phyloP scores from a whole-genome alignment of 1,284 basidiomycete species.

The Neolentinus lepideus region DNA sequence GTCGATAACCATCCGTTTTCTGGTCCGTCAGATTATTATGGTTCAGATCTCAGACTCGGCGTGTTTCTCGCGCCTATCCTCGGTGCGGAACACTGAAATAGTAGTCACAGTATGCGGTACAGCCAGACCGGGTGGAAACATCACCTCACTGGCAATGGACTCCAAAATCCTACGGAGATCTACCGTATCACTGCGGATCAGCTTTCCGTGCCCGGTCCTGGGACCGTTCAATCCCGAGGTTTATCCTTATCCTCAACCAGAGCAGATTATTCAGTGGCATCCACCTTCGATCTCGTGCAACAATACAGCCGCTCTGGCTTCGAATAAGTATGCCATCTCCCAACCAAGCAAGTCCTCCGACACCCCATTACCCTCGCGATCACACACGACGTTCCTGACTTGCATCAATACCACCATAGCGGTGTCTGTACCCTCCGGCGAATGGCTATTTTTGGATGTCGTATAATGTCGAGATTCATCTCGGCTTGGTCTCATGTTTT shows the following conservation, averaged over 20 bases:
- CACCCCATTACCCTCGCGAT: slow-evolving; percentile 9
- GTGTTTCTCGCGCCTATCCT: not conserved
- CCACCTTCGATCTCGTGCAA: slow-evolving; percentile 20
- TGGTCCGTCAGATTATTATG: slow-evolving; percentile 17
- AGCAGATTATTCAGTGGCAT: slow-evolving; percentile 21
- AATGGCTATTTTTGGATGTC: too few species aligned
- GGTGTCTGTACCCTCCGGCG: slow-evolving; percentile 11
- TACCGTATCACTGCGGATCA: slow-evolving; percentile 18
- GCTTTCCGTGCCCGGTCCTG: slow-evolving; percentile 13
- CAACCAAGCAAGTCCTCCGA: slow-evolving; percentile 8
- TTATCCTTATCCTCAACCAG: slow-evolving; percentile 8
- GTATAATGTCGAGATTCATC: too few species aligned
- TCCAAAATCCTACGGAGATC: slow-evolving; percentile 11
- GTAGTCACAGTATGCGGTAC: slow-evolving; percentile 12
- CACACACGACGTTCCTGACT: slow-evolving; percentile 12
- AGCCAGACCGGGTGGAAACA: slow-evolving; percentile 14
- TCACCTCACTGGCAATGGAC: slow-evolving; percentile 5
- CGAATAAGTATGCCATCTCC: slow-evolving; percentile 9
- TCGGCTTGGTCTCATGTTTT: too few species aligned
- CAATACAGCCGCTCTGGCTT: slow-evolving; percentile 14
- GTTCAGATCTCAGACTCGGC: slow-evolving; percentile 13
- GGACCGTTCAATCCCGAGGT: not conserved
- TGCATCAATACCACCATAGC: slow-evolving; percentile 15
- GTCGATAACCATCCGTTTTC: slow-evolving; percentile 14
- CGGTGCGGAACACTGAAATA: not conserved